phyloP scores from a whole-genome alignment of 116 monocot species.

The Posidonia oceanica region DNA sequence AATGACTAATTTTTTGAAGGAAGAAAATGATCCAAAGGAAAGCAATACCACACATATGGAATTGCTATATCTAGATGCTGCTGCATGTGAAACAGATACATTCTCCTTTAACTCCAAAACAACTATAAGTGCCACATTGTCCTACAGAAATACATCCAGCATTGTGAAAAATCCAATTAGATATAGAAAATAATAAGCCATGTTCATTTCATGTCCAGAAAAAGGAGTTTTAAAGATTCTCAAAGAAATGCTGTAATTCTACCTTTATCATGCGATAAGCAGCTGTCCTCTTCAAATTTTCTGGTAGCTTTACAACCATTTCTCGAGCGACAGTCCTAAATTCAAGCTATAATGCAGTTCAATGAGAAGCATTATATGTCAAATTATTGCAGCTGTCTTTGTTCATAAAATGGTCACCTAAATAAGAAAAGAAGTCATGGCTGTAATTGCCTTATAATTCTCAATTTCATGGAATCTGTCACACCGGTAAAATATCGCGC shows the following conservation, averaged over 20 bases:
- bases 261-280: constrained; percentile 70
- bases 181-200: not conserved
- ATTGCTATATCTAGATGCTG: not conserved
- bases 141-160: not conserved
- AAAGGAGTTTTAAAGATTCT: not conserved
- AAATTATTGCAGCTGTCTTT: not conserved
- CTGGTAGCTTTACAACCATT: constrained; percentile 35
- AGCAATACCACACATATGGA: not conserved
- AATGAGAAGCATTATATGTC: not conserved
- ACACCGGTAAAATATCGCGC: constrained; percentile 74
- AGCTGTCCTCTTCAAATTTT: constrained; percentile 44
- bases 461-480: constrained; percentile 63
- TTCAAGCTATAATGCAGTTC: constrained; percentile 47
- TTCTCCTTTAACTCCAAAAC: not conserved
- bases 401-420: not conserved
- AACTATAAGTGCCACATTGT: not conserved
- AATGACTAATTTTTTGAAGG: not conserved
- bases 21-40: not conserved
- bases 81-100: not conserved
- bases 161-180: not conserved
- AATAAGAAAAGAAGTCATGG: not conserved
- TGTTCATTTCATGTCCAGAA: not conserved
- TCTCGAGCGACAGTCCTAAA: constrained; percentile 82
- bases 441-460: constrained; percentile 71
- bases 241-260: not conserved